Conservation (phyloP, 2,329 filamentous ascomycete genomes). For the Trichophyton benhamiae region DNA sequence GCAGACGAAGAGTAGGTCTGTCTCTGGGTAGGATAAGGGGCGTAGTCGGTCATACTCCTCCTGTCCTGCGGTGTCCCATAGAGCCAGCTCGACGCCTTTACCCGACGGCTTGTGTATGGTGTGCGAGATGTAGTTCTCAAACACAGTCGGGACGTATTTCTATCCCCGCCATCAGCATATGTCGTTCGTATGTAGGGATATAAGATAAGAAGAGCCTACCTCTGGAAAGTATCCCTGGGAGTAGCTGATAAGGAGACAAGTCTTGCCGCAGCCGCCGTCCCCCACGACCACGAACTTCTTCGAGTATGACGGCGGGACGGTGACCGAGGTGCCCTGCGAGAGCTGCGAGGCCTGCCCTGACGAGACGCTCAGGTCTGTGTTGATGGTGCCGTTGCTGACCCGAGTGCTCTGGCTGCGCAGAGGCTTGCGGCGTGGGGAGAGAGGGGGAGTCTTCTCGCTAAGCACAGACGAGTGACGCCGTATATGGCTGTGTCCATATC, state of each 20-base stretch:
- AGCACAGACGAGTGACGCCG: slow-evolving; percentile 44
- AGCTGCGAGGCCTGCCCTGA: slow-evolving; percentile 50
- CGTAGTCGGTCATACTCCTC: slow-evolving; percentile 96
- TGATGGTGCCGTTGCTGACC: slow-evolving; percentile 81
- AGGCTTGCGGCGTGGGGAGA: slow-evolving; percentile 35
- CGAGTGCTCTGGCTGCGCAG: slow-evolving; percentile 46
- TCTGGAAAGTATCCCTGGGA: slow-evolving; percentile 98
- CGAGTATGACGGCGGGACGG: slow-evolving; percentile 82
- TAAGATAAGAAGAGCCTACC: slow-evolving; percentile 40
- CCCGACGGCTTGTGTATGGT: slow-evolving; percentile 76
- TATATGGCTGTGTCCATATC: slow-evolving; percentile 35
- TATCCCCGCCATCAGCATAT: slow-evolving; percentile 28
- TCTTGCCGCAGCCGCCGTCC: slow-evolving; percentile 97
- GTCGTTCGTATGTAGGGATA: background rate
- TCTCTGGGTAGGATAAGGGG: slow-evolving; percentile 94
- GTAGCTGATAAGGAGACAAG: slow-evolving; percentile 95
- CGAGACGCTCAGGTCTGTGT: slow-evolving; percentile 66
- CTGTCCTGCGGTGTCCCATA: slow-evolving; percentile 98
- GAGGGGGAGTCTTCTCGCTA: slow-evolving; percentile 26
- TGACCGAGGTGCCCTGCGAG: slow-evolving; percentile 64
- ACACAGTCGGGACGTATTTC: slow-evolving; percentile 99
- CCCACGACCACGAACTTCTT: slow-evolving; percentile 99
- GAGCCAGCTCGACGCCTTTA: slow-evolving; percentile 88
- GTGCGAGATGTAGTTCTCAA: slow-evolving; percentile 99
- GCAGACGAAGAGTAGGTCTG: slow-evolving; percentile 94